A percentile compares a stretch with the other conserved stretches of the same genome.
Conservation (phyloP, 1,139 yeast species). For the Suhomyces ambrosiae region DNA sequence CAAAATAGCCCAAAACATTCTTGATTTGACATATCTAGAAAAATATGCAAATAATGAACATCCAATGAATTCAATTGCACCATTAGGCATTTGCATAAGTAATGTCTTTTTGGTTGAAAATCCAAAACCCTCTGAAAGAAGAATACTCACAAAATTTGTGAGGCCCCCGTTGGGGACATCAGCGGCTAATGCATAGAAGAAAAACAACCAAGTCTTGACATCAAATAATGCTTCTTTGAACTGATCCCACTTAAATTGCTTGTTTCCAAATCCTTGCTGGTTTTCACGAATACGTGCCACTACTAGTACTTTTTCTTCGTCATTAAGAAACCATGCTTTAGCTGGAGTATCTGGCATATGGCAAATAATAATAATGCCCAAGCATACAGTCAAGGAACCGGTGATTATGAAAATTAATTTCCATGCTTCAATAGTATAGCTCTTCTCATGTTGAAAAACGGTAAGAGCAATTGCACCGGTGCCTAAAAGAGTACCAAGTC, state of each 20-base stretch:
- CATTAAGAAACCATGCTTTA: slow-evolving; percentile 47
- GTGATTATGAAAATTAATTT: slow-evolving; percentile 47
- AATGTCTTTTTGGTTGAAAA: slow-evolving; percentile 39
- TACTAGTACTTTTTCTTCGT: slow-evolving; percentile 45
- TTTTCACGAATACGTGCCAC: slow-evolving; percentile 39
- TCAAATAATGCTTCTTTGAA: slow-evolving; percentile 55
- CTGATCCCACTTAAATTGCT: slow-evolving; percentile 55
- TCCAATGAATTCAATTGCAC: slow-evolving; percentile 44
- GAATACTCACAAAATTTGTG: slow-evolving; percentile 51
- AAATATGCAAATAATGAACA: slow-evolving; percentile 33
- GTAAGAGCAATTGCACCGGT: slow-evolving; percentile 55
- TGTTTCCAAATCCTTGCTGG: slow-evolving; percentile 60
- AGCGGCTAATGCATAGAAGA: slow-evolving; percentile 38
- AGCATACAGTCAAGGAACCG: slow-evolving; percentile 48
- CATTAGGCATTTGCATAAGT: slow-evolving; percentile 39
- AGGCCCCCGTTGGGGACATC: slow-evolving; percentile 58
- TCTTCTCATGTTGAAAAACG: slow-evolving; percentile 30
- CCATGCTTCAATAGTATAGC: slow-evolving; percentile 46
- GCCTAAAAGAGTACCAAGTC: slow-evolving; percentile 55
- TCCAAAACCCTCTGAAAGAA: slow-evolving; percentile 48
- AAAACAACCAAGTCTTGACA: slow-evolving; percentile 45
- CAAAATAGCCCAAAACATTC: slow-evolving; percentile 46
- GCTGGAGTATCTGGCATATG: slow-evolving; percentile 57
- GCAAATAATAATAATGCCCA: slow-evolving; percentile 45
- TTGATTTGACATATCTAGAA: slow-evolving; percentile 16